Percentiles rank a stretch among this genome's conserved stretches.
Conservation (phyloP, 1,284 basidiomycete species). For the Ceratobasidium sp. region DNA sequence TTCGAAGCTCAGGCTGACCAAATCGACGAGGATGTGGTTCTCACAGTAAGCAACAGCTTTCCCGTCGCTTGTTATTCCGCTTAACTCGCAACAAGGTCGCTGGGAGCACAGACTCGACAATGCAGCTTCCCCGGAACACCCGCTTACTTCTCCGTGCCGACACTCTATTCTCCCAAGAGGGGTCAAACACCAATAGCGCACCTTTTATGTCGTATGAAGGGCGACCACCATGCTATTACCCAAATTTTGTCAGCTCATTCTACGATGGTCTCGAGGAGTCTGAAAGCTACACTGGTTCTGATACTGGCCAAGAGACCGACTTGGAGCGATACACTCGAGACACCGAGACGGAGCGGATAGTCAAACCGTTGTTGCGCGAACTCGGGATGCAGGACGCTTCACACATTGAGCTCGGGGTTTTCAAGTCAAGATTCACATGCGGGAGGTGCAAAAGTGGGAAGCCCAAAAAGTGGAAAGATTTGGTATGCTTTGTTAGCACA, state of each 20-base stretch:
- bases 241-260: not conserved
- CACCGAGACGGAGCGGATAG: not conserved
- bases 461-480: not conserved
- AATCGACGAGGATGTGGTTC: not conserved
- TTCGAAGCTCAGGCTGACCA: not conserved
- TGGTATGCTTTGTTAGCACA: not conserved
- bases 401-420: not conserved
- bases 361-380: not conserved
- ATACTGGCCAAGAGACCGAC: not conserved
- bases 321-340: not conserved
- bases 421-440: not conserved
- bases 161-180: not conserved
- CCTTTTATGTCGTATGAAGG: not conserved
- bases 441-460: not conserved
- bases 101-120: not conserved
- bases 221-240: not conserved
- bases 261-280: not conserved
- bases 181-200: not conserved
- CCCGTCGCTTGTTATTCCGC: not conserved
- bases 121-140: not conserved
- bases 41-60: not conserved
- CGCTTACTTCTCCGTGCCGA: slow-evolving; percentile 9
- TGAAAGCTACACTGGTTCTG: not conserved
- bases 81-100: not conserved
- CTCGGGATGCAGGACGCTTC: slow-evolving; percentile 4